Conservation (phyloP, 306 rosid species). For the Vicia villosa region DNA sequence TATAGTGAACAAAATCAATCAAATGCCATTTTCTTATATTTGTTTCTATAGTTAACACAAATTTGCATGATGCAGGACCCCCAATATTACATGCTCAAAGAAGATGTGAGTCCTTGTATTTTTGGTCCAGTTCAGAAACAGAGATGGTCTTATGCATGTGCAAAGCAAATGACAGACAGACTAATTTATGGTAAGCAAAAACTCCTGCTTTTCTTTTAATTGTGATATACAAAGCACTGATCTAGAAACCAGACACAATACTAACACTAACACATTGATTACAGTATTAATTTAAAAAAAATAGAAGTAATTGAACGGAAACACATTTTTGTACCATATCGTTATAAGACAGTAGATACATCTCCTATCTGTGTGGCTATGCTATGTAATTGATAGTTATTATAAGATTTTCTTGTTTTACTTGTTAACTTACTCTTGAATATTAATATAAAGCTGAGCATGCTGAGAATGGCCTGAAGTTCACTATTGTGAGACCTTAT, state of each 20-base stretch:
- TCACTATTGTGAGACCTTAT: slow-evolving; percentile 81
- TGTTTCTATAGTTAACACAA: neutral
- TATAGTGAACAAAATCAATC: neutral
- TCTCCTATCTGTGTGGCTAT: neutral
- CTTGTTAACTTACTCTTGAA: slow-evolving; percentile 17
- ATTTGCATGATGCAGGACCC: slow-evolving; percentile 59
- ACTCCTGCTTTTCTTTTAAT: slow-evolving; percentile 18
- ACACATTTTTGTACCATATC: neutral
- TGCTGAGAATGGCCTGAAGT: slow-evolving; percentile 78
- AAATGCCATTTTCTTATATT: neutral
- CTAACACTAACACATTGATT: neutral
- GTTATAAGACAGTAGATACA: neutral
- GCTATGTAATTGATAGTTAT: neutral
- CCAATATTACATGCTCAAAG: slow-evolving; percentile 67
- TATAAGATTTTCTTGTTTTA: slow-evolving; percentile 12
- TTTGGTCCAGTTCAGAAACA: slow-evolving; percentile 83
- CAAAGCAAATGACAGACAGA: slow-evolving; percentile 89
- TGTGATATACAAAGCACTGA: neutral
- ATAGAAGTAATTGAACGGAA: neutral
- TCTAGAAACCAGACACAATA: neutral
- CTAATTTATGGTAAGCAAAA: slow-evolving; percentile 64
- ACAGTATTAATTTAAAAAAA: neutral
- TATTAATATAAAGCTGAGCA: slow-evolving; percentile 61
- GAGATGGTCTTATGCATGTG: slow-evolving; percentile 93
- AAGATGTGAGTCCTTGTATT: slow-evolving; percentile 75